phyloP scores from a whole-genome alignment of 345 rosid species.

The Boechera retrofracta region DNA sequence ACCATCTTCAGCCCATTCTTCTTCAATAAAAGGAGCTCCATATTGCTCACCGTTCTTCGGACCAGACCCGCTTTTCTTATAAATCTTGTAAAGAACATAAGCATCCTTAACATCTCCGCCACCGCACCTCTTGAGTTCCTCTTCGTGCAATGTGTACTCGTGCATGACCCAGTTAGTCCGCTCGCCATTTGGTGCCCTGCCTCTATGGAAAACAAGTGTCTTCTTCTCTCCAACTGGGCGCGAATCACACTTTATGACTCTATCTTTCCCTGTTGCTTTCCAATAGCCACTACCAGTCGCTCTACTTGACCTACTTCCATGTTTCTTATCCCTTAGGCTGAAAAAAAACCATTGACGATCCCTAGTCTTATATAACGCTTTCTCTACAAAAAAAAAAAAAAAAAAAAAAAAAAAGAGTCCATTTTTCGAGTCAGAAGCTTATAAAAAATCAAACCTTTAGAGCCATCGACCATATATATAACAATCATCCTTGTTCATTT shows the following conservation, averaged over 20 bases:
- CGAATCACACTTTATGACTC: constrained; percentile 55
- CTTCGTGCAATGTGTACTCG: constrained; percentile 80
- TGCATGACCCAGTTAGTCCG: constrained; percentile 98
- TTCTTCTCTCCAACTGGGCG: constrained; percentile 79
- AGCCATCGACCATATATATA: background rate
- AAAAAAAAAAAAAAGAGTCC: constrained; percentile 41
- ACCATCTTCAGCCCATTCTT: constrained; percentile 75
- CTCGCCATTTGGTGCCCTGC: constrained; percentile 84
- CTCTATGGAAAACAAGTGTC: constrained; percentile 80
- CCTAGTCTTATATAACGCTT: constrained; percentile 67
- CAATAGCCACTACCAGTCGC: constrained; percentile 78
- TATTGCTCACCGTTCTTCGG: constrained; percentile 98
- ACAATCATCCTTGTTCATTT: background rate
- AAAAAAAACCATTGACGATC: constrained; percentile 97
- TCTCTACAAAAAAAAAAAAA: constrained; percentile 69
- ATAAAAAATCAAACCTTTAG: background rate
- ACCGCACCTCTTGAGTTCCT: constrained; percentile 71
- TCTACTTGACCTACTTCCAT: constrained; percentile 87
- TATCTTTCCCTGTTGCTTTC: constrained; percentile 95
- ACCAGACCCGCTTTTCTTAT: constrained; percentile 92
- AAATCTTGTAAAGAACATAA: constrained; percentile 82
- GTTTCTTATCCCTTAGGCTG: constrained; percentile 79
- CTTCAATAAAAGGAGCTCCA: constrained; percentile 91
- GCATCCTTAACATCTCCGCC: constrained; percentile 68
- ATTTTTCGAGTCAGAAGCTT: constrained; percentile 10